Conservation (phyloP, 2,329 filamentous ascomycete genomes). For the Pseudocercospora cruenta region DNA sequence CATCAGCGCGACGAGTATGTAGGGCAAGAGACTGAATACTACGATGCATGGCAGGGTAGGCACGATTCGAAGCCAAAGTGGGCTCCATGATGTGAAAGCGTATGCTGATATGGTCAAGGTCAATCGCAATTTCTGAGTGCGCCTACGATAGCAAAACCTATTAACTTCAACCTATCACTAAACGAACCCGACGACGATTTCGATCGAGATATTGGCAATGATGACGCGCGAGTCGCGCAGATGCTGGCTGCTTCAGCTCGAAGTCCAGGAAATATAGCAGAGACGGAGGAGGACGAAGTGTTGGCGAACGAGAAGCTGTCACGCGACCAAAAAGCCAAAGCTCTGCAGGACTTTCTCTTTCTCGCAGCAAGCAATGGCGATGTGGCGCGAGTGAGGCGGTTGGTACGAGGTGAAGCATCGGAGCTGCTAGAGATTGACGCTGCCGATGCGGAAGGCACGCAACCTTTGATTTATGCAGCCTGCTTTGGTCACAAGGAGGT, state of each 20-base stretch:
- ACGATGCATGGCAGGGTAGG: conserved; percentile 96
- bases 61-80: conserved; percentile 34
- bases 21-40: conserved; percentile 89
- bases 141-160: conserved; percentile 79
- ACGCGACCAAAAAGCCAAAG: conserved; percentile 74
- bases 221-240: conserved; percentile 85
- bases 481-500: conserved; percentile 96
- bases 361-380: conserved; percentile 98
- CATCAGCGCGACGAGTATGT: conserved; percentile 60
- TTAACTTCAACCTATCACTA: conserved; percentile 83
- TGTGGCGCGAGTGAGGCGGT: conserved; percentile 73
- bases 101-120: conserved; percentile 56
- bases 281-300: conserved; percentile 79
- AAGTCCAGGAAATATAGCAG: conserved; percentile 64
- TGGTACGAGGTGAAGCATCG: conserved; percentile 75
- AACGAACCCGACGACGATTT: conserved; percentile 72
- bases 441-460: conserved; percentile 90
- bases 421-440: conserved; percentile 81
- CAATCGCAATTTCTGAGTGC: conserved; percentile 94
- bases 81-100: not conserved
- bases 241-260: conserved; percentile 93
- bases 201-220: conserved; percentile 65
- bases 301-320: conserved; percentile 74
- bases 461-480: conserved; percentile 95
- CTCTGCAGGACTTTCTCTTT: conserved; percentile 84